Evolutionary conservation across 2,329 filamentous ascomycete genomes (phyloP).

Genomic region (Venturia asperata): DNA sequence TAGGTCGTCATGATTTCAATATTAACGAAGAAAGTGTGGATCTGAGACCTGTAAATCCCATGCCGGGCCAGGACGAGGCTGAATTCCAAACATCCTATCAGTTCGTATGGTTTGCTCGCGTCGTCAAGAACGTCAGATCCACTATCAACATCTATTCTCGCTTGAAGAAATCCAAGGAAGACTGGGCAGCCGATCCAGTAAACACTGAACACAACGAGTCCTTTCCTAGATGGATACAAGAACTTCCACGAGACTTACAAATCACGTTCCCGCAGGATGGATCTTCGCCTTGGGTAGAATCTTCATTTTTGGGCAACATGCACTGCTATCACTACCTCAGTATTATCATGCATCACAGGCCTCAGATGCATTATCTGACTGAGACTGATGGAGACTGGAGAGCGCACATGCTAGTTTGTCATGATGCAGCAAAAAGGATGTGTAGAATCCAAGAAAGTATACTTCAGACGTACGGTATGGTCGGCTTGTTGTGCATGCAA

Average conservation of each 20-base stretch:
- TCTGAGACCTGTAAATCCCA: conserved; percentile 56
- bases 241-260: conserved; percentile 70
- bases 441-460: conserved; percentile 84
- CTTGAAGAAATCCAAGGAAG: conserved; percentile 66
- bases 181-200: conserved; percentile 80
- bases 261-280: conserved; percentile 72
- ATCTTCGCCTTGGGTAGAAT: conserved; percentile 74
- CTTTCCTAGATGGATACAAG: conserved; percentile 68
- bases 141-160: conserved; percentile 70
- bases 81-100: conserved; percentile 76
- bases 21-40: conserved; percentile 72
- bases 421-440: conserved; percentile 73
- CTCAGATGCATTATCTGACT: conserved; percentile 68
- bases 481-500: conserved; percentile 83
- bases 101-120: conserved; percentile 71
- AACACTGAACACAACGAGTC: conserved; percentile 72
- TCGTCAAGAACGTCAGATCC: conserved; percentile 68
- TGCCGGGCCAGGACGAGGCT: conserved; percentile 61
- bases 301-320: conserved; percentile 81
- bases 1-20: conserved; percentile 70
- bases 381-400: conserved; percentile 80
- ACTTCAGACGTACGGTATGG: conserved; percentile 66
- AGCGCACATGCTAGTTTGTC: conserved; percentile 78
- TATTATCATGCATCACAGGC: conserved; percentile 79
- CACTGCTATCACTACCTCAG: conserved; percentile 83